Evolutionary conservation across 2,329 filamentous ascomycete genomes (phyloP).

Genomic region (Dothistroma septosporum): DNA sequence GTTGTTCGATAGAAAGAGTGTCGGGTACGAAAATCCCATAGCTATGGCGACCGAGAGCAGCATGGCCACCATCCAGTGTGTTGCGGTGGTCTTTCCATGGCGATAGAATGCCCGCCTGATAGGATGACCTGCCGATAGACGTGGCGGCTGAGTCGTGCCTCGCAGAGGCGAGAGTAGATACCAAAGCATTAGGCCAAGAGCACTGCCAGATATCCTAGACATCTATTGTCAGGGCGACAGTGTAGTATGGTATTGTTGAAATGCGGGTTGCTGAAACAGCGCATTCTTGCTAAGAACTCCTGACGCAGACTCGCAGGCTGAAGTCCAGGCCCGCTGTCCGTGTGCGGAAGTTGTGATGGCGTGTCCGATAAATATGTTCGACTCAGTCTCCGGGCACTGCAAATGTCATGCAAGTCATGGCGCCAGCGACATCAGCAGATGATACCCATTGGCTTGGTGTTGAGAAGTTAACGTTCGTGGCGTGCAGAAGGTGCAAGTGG

Average conservation of each 20-base stretch:
- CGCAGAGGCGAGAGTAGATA: slow-evolving; percentile 67
- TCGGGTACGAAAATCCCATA: slow-evolving; percentile 67
- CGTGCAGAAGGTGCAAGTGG: background rate
- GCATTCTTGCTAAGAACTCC: background rate
- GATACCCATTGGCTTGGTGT: background rate
- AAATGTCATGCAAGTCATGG: background rate
- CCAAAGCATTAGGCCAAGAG: slow-evolving; percentile 34
- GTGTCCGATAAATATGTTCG: no score
- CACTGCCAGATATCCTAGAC: slow-evolving; percentile 7
- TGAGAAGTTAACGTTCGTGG: background rate
- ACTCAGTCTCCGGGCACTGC: background rate
- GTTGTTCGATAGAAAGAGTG: slow-evolving; percentile 69
- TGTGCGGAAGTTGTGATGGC: background rate
- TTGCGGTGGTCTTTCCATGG: slow-evolving; percentile 66
- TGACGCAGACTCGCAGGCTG: background rate
- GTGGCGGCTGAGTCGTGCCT: slow-evolving; percentile 71
- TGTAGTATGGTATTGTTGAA: background rate
- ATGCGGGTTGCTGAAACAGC: background rate
- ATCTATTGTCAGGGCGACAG: background rate
- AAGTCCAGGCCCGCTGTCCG: background rate
- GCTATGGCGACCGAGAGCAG: slow-evolving; percentile 69
- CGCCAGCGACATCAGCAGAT: background rate
- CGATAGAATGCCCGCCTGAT: slow-evolving; percentile 61
- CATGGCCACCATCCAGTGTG: slow-evolving; percentile 70
- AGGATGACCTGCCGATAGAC: slow-evolving; percentile 60